These are phyloP conservation scores for Xylaria flabelliformis DNA, from an alignment of 495 filamentous ascomycete genomes.

Conservation along the genomic window DNA sequence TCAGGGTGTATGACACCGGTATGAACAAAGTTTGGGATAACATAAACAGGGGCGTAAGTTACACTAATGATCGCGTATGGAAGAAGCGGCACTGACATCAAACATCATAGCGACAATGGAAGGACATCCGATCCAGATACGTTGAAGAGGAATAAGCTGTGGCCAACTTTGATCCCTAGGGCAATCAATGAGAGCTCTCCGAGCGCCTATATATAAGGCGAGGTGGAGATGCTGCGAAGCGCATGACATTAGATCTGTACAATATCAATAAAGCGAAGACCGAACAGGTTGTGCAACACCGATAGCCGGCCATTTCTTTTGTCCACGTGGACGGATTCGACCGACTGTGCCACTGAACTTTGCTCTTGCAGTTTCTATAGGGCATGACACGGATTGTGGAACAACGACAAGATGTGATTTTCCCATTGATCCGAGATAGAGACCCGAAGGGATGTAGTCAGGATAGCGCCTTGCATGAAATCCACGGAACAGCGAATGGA, in stretches of 20 bases:
- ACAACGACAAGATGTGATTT: background rate
- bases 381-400: background rate
- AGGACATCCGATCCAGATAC: conserved; percentile 94
- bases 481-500: background rate
- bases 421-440: background rate
- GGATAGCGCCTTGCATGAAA: background rate
- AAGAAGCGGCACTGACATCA: conserved; percentile 37
- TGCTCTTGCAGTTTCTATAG: background rate
- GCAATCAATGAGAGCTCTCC: background rate
- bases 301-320: conserved; percentile 63
- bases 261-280: conserved; percentile 27
- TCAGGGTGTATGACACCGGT: conserved; percentile 75
- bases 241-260: conserved; percentile 24
- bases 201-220: background rate
- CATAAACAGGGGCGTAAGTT: conserved; percentile 86
- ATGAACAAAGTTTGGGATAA: conserved; percentile 88
- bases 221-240: conserved; percentile 6
- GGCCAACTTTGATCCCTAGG: conserved; percentile 24
- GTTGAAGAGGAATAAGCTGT: conserved; percentile 68
- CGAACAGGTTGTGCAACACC: conserved; percentile 17
- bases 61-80: background rate
- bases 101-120: conserved; percentile 89
- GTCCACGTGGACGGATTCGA: conserved; percentile 7
- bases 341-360: background rate
- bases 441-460: no score